Evolutionary conservation across 441 rosid genomes (phyloP).

Genomic region (Flueggea neowawraea): DNA sequence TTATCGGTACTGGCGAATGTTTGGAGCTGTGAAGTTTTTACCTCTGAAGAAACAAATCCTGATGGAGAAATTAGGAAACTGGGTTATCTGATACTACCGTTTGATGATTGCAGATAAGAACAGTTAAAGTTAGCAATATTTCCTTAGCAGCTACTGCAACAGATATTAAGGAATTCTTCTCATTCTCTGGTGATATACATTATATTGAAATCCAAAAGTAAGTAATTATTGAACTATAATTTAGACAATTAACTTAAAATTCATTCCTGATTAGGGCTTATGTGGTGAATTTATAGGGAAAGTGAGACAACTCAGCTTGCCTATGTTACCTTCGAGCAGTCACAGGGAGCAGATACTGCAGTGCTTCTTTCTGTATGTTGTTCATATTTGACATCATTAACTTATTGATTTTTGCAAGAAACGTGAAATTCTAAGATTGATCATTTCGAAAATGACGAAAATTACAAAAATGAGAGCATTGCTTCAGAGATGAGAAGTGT

Average conservation of each 20-base stretch:
- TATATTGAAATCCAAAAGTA: constrained; percentile 59
- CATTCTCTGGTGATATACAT: constrained; percentile 64
- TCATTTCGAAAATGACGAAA: too few relatives aligned
- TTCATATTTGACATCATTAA: not conserved
- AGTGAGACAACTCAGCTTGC: constrained; percentile 52
- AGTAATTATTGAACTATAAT: not conserved
- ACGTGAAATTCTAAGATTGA: not conserved
- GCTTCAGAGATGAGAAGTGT: too few relatives aligned
- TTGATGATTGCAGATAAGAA: constrained; percentile 40
- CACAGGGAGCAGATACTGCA: constrained; percentile 78
- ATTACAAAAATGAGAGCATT: too few relatives aligned
- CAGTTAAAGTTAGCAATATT: constrained; percentile 60
- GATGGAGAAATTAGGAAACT: too few relatives aligned
- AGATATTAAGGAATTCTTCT: constrained; percentile 61
- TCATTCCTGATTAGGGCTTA: too few relatives aligned
- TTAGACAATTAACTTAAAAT: too few relatives aligned
- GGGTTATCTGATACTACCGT: not conserved
- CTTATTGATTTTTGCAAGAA: too few relatives aligned
- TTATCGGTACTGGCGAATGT: too few relatives aligned
- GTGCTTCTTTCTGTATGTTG: constrained; percentile 55
- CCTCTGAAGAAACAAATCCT: too few relatives aligned
- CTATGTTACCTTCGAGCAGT: constrained; percentile 61
- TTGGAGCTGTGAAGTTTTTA: too few relatives aligned
- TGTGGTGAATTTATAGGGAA: constrained; percentile 35
- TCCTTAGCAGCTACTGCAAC: constrained; percentile 39